Base-by-base conservation (phyloP, 331 rosid species). In the Malus hybrid region DNA sequence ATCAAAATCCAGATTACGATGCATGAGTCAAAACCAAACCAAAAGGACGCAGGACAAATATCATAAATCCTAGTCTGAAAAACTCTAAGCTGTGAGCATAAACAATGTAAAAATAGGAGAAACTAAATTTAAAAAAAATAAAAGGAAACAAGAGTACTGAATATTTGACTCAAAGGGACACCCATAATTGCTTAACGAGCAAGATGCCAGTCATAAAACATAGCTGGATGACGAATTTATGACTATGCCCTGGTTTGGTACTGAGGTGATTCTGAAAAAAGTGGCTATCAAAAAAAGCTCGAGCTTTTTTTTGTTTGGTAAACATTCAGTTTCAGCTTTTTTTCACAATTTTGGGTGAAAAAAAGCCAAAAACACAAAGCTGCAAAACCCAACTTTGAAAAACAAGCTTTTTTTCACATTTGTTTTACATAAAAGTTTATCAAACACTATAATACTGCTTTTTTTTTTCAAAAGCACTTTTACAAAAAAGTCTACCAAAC, bases 1-100 rank as follows among this genome's bases (percentile, higher is more conserved):
- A 75, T 66, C 20, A 79, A 76, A 62, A 50, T 22, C 61, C 64
- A 67, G 84, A 70, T 73, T 34, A 59, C 44, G 27, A 60, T 46
- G 59, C 65, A 65, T 65, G 67, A 29, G 46, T 9, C 13, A 29
- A 64, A 64, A 44, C 67, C 29, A 59, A 31, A 39, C 72, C 16
- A 72, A 16, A 60, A 60, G 6, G 2, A 11, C 5, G 20, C 15
- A 13, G 14, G 34, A 55, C 66, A 73, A 36, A 36, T 66, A 36
- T 57, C 67, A 32, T 7, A 29, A 18, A n/a, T 24, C 70, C 20
- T 67, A 19, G 24, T 18, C 52, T 39, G 42, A 15, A 2, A 55
- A 66, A 67, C 60, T 55, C 57, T 56, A 57, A 42, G 24, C 44
- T 36, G n/a, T 44, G 29, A 76, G 20, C 32, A 36, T 5, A 54